Percentiles rank a stretch among this genome's conserved stretches.
phyloP scores from a whole-genome alignment of 116 monocot genomes.

The Posidonia oceanica region DNA sequence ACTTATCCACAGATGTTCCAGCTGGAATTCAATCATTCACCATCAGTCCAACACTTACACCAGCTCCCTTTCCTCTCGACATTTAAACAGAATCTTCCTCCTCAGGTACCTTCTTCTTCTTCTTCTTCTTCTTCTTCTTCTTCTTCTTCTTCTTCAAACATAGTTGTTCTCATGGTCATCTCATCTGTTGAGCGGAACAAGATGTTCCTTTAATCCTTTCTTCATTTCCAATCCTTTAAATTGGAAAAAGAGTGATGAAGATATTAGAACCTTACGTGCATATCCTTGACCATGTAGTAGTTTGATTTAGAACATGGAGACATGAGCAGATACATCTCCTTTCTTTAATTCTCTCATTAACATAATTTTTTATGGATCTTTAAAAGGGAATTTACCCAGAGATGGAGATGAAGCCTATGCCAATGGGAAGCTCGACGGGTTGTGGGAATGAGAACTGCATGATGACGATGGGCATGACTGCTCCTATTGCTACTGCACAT shows the following conservation, averaged over 20 bases:
- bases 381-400: not conserved
- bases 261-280: too few relatives aligned
- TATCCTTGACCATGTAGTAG: too few relatives aligned
- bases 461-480: not conserved
- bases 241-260: too few relatives aligned
- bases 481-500: not conserved
- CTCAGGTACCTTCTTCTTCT: slow-evolving; percentile 1
- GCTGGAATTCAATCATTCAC: not conserved
- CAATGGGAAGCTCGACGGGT: not conserved
- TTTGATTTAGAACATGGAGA: too few relatives aligned
- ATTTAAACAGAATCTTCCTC: slow-evolving; percentile 2
- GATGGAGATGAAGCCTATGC: slow-evolving; percentile 1
- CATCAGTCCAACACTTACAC: not conserved
- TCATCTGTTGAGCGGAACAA: too few relatives aligned
- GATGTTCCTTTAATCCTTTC: too few relatives aligned
- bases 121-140: not conserved
- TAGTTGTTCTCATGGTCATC: too few relatives aligned
- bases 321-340: too few relatives aligned
- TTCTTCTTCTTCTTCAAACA: not conserved
- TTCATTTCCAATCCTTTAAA: too few relatives aligned
- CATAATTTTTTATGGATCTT: too few relatives aligned
- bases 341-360: too few relatives aligned
- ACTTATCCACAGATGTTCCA: not conserved
- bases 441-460: not conserved
- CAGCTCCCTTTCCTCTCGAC: not conserved